phyloP scores from a whole-genome alignment of 176 grass and related monocot genomes.

The Phragmites australis region DNA sequence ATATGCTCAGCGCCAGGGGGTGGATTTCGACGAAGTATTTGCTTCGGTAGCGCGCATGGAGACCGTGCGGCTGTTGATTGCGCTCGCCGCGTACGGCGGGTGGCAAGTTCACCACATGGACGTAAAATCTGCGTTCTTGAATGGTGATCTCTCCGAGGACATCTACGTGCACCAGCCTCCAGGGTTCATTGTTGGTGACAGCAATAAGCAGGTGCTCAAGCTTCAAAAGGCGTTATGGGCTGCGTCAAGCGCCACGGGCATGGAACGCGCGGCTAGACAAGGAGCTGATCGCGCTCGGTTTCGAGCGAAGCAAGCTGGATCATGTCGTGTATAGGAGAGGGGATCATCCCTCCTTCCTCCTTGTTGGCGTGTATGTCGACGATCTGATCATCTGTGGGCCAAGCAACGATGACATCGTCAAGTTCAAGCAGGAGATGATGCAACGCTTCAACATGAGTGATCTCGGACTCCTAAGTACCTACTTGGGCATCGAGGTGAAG shows the following conservation, averaged over 20 bases:
- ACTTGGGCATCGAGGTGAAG: neutral
- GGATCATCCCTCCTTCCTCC: rapidly evolving
- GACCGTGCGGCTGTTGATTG: no score
- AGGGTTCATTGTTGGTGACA: neutral
- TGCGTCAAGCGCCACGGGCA: neutral
- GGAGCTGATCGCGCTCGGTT: rapidly evolving
- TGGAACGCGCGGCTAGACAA: neutral
- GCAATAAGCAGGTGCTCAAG: neutral
- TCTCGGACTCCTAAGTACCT: neutral
- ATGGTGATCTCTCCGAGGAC: no score
- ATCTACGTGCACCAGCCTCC: no score
- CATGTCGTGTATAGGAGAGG: neutral
- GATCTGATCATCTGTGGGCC: neutral
- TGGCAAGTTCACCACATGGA: no score
- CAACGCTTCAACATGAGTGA: neutral
- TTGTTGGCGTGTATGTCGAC: neutral
- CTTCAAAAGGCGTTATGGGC: neutral
- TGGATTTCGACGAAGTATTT: no score
- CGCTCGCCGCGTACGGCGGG: no score
- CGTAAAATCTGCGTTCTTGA: no score
- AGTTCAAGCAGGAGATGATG: neutral
- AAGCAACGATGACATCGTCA: rapidly evolving
- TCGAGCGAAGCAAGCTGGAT: neutral
- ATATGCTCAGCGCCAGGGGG: no score
- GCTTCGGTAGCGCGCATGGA: no score